Conservation (phyloP, 2,329 filamentous ascomycete genomes). For the Fusarium multiceps region DNA sequence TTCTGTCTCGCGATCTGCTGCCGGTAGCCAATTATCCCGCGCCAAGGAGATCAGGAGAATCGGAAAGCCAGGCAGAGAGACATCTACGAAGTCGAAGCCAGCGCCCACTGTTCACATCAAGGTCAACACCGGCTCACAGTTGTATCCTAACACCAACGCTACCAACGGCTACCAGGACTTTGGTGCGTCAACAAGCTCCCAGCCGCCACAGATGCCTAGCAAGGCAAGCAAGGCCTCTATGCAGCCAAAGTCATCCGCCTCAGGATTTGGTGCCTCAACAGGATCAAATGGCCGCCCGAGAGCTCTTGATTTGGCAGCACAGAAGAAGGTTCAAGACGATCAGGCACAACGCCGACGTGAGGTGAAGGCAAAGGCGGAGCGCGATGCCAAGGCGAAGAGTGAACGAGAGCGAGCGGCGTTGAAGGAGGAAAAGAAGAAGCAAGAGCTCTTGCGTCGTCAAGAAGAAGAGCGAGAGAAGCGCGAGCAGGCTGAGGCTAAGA, state of each 20-base stretch:
- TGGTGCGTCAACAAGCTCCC: slow-evolving; percentile 47
- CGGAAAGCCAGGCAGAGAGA: slow-evolving; percentile 71
- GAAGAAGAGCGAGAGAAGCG: slow-evolving; percentile 72
- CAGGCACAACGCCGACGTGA: slow-evolving; percentile 78
- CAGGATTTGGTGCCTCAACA: slow-evolving; percentile 68
- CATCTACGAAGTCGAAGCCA: slow-evolving; percentile 68
- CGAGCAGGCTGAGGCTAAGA: slow-evolving; percentile 73
- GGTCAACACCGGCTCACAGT: slow-evolving; percentile 74
- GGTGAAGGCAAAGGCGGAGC: slow-evolving; percentile 83
- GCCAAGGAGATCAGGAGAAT: slow-evolving; percentile 68
- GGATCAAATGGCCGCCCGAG: slow-evolving; percentile 74
- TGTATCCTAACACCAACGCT: slow-evolving; percentile 67
- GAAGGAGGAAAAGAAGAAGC: slow-evolving; percentile 67
- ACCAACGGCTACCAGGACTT: slow-evolving; percentile 67
- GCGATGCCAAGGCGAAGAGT: slow-evolving; percentile 76
- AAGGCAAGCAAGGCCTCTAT: slow-evolving; percentile 76
- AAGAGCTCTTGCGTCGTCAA: slow-evolving; percentile 68
- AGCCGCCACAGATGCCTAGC: slow-evolving; percentile 61
- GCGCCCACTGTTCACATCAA: slow-evolving; percentile 74
- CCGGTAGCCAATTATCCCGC: slow-evolving; percentile 60
- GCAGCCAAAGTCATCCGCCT: slow-evolving; percentile 65
- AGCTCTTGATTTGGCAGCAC: slow-evolving; percentile 79
- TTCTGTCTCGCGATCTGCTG: slow-evolving; percentile 65
- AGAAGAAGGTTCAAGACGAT: slow-evolving; percentile 87
- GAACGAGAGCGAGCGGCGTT: slow-evolving; percentile 60